These are phyloP conservation scores for Sungouiella thailandica DNA, from an alignment of 805 yeast genomes.

Conservation along the genomic window DNA sequence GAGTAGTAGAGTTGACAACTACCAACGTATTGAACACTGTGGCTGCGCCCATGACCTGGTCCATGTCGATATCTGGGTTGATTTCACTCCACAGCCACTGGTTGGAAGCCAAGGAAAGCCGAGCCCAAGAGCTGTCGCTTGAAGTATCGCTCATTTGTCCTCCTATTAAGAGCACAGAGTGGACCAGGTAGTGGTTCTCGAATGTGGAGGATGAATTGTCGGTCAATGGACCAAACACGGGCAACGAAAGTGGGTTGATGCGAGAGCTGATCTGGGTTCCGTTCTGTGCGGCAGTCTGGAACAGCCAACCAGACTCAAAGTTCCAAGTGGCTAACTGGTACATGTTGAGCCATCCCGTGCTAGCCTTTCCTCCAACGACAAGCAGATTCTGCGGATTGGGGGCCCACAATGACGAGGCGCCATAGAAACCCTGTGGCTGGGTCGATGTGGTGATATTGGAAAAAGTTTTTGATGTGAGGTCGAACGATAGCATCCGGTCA, in stretches of 20 bases:
- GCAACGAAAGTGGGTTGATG: constrained; percentile 47
- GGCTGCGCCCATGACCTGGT: constrained; percentile 45
- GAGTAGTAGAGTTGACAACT: constrained; percentile 24
- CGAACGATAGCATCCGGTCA: constrained; percentile 41
- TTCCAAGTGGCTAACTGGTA: constrained; percentile 73
- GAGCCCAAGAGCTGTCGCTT: constrained; percentile 39
- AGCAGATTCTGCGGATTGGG: constrained; percentile 44
- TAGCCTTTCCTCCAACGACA: constrained; percentile 63
- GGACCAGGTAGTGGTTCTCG: constrained; percentile 27
- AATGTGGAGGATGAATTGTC: constrained; percentile 23
- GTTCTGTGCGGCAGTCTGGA: constrained; percentile 24
- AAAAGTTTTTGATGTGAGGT: constrained; percentile 28
- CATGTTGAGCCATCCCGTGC: constrained; percentile 66
- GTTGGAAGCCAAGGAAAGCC: constrained; percentile 28
- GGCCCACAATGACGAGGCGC: constrained; percentile 42
- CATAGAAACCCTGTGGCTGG: constrained; percentile 52
- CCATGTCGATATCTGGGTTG: constrained; percentile 12
- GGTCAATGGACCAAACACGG: constrained; percentile 38
- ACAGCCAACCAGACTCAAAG: constrained; percentile 63
- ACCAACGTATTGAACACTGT: constrained; percentile 48
- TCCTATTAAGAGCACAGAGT: constrained; percentile 52
- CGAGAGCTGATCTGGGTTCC: constrained; percentile 44
- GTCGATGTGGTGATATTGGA: constrained; percentile 44
- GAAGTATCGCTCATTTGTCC: constrained; percentile 41
- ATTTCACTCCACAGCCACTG: constrained; percentile 36